phyloP scores from a whole-genome alignment of 2,329 filamentous ascomycete genomes.

The Penicillium sp. region DNA sequence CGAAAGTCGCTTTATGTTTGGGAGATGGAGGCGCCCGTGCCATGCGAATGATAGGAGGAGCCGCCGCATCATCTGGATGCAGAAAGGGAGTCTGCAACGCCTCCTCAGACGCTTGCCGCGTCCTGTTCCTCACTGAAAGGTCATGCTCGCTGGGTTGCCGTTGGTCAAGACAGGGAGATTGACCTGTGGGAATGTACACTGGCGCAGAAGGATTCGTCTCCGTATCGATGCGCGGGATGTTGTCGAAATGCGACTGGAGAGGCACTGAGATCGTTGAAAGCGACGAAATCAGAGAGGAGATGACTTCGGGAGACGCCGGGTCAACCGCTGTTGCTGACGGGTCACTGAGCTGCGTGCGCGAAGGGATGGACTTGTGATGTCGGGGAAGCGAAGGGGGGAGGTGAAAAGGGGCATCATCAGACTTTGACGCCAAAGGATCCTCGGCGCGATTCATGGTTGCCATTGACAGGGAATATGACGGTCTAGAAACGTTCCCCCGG shows the following conservation, averaged over 20 bases:
- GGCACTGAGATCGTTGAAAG: slow-evolving; percentile 56
- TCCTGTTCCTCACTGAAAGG: slow-evolving; percentile 62
- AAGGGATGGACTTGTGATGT: slow-evolving; percentile 40
- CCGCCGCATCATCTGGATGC: slow-evolving; percentile 50
- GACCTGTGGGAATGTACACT: slow-evolving; percentile 20
- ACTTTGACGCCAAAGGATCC: neutral
- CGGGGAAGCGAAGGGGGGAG: slow-evolving; percentile 29
- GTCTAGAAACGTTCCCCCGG: no score
- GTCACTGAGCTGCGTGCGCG: slow-evolving; percentile 26
- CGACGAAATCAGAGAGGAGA: slow-evolving; percentile 55
- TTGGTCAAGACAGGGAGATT: no score
- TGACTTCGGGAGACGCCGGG: slow-evolving; percentile 42
- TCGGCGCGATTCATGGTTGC: no score
- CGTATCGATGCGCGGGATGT: slow-evolving; percentile 38
- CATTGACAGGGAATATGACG: no score
- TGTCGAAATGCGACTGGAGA: slow-evolving; percentile 61
- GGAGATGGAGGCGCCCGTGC: slow-evolving; percentile 70
- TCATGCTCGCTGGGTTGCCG: slow-evolving; percentile 34
- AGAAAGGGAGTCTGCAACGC: no score
- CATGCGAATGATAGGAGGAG: slow-evolving; percentile 67
- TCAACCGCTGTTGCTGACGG: no score
- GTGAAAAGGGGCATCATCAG: no score
- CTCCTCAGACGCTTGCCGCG: no score
- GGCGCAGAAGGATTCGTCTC: slow-evolving; percentile 31
- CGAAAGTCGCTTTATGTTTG: slow-evolving; percentile 47